phyloP scores from a whole-genome alignment of 202 grass and related monocot genomes.

The Eragrostis tef region DNA sequence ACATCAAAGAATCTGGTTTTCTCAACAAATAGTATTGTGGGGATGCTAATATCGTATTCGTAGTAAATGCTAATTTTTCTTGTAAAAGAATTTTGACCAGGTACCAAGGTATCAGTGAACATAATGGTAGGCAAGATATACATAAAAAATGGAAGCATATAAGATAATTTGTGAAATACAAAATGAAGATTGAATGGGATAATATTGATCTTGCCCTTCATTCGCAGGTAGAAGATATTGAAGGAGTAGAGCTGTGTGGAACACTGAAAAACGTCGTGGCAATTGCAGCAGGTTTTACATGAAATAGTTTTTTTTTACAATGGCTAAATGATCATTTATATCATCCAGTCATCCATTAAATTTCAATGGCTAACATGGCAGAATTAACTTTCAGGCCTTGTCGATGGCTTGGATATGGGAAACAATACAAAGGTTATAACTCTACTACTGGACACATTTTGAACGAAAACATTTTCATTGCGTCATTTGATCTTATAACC shows the following conservation, averaged over 20 bases:
- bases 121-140: neutral
- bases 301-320: no score
- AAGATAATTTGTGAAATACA: neutral
- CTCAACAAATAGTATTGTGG: neutral
- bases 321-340: no score
- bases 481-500: conserved; percentile 1
- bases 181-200: neutral
- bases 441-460: neutral
- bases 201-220: neutral
- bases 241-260: conserved; percentile 95
- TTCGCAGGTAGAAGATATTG: conserved; percentile 85
- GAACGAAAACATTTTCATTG: conserved; percentile 4
- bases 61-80: conserved; percentile 13
- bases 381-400: conserved; percentile 66
- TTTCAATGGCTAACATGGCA: conserved; percentile 21
- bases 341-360: no score
- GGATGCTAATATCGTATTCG: conserved; percentile 5
- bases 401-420: conserved; percentile 98
- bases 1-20: neutral
- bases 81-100: neutral
- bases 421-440: conserved; percentile 87
- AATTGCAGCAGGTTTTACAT: conserved; percentile 84
- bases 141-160: neutral
- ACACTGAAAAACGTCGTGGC: conserved; percentile 97
- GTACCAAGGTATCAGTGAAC: neutral